Percentiles rank a stretch among this genome's conserved stretches.
These are phyloP conservation scores for Xylaria venustula DNA, from an alignment of 495 filamentous ascomycete genomes.

Conservation along the genomic window DNA sequence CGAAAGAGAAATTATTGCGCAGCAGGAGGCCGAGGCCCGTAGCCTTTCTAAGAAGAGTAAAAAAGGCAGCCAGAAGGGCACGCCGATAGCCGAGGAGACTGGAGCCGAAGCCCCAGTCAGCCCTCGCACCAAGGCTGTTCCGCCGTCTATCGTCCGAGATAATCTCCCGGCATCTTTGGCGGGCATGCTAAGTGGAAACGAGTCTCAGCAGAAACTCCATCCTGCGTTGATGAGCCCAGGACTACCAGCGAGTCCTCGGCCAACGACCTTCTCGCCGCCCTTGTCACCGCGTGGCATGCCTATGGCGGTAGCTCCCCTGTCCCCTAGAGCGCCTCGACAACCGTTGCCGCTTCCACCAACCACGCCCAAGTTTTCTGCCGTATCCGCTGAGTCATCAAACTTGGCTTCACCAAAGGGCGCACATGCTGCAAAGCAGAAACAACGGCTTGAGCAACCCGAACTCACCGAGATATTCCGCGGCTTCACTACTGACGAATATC, in stretches of 20 bases:
- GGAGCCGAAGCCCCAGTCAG: conserved; percentile 28
- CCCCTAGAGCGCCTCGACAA: conserved; percentile 67
- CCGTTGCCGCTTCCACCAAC: conserved; percentile 64
- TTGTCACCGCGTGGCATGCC: conserved; percentile 59
- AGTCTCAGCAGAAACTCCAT: conserved; percentile 35
- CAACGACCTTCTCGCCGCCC: conserved; percentile 70
- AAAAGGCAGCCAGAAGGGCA: conserved; percentile 49
- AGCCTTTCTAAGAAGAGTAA: conserved; percentile 65
- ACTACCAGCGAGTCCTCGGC: conserved; percentile 83
- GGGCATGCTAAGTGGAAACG: conserved; percentile 44
- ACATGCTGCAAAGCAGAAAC: conserved; percentile 33
- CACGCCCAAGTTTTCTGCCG: conserved; percentile 57
- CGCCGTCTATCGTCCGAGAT: conserved; percentile 23
- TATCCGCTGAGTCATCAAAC: conserved; percentile 37
- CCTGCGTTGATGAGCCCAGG: conserved; percentile 78
- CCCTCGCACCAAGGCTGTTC: conserved; percentile 26
- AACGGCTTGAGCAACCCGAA: conserved; percentile 31
- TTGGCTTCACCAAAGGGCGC: conserved; percentile 41
- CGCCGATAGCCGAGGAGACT: conserved; percentile 31
- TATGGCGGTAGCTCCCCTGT: conserved; percentile 62
- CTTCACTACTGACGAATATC: conserved; percentile 77
- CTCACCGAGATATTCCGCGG: conserved; percentile 53
- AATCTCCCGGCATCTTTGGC: conserved; percentile 44
- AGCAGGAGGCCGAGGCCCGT: conserved; percentile 61
- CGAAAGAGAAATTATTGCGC: conserved; percentile 65